Base-by-base conservation (phyloP, 495 filamentous ascomycete genomes). In the Aspergillus taichungensis region DNA sequence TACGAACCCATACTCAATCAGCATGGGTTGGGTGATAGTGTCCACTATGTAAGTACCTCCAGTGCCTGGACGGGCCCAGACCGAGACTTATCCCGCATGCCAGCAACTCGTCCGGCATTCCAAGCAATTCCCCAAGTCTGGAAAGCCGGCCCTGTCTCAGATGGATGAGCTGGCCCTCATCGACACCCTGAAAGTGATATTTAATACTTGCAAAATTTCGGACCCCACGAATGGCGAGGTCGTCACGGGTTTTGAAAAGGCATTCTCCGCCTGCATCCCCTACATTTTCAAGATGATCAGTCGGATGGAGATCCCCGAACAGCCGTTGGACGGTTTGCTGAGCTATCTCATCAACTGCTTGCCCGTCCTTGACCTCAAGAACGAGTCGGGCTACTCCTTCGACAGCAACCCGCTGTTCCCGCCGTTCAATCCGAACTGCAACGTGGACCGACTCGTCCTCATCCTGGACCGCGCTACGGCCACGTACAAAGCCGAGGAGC, bases 121-220 rank as follows among this genome's bases (percentile, higher is more conserved):
- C 8, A 74, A 73, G 41, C 69, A 75, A 55, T 76, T 77, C 47
- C 71, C 75, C 6, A 70, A 74, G 54, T 61, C 62, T 2, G 64
- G 66, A 7, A 55, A 56, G 27, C 60, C 55, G 34, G 59, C 61
- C 29, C 55, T 69, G 5, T 61, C 79, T 27, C 75, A 83, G 3
- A 85, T 88, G 72, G 82, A 84, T 45, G 77, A 82, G 49, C 76
- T 91, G 73, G 90, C 88, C 6, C 69, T 98, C 5, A 75, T 69
- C 0, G 94, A 98, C 56, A 88, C 82, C 1, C 66, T 94, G 9
- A 95, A 96, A 56, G 71, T 98, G 35, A 63, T 95, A 6, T 98
- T 94, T 68, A 96, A 95, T 61, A 66, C 95, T 33, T 83, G 80
- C 5, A 80, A 88, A 56, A 78, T 82, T 51, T 82, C 78, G 18